Conservation (phyloP, 2,329 filamentous ascomycete genomes). For the Claviceps sp. region DNA sequence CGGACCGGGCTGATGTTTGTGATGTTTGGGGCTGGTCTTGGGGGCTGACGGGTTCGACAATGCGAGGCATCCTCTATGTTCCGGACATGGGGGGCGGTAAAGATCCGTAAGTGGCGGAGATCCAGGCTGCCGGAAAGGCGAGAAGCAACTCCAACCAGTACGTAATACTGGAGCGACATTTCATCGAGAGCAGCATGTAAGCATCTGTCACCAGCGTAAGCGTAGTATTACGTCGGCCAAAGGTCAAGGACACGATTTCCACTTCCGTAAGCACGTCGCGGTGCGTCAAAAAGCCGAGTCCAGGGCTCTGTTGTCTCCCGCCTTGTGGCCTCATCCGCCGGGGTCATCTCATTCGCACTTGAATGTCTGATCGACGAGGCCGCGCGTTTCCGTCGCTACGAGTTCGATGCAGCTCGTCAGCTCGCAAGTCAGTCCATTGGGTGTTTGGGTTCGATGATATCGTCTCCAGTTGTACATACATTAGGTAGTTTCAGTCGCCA, state of each 20-base stretch:
- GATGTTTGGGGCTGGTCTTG: neutral
- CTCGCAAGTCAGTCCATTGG: neutral
- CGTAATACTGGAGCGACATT: neutral
- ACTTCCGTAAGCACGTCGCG: neutral
- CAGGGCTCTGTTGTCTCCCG: neutral
- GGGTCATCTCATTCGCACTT: neutral
- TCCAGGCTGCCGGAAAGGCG: neutral
- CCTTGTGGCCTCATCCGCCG: neutral
- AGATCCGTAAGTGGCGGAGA: neutral
- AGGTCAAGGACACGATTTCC: neutral
- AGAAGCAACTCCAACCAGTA: neutral
- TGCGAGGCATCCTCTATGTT: conserved; percentile 2
- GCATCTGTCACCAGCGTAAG: neutral
- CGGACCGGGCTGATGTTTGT: neutral
- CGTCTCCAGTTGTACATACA: neutral
- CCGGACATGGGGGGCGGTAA: neutral
- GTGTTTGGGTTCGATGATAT: neutral
- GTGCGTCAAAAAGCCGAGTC: neutral
- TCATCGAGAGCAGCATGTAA: neutral
- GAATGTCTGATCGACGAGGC: neutral
- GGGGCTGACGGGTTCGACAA: neutral
- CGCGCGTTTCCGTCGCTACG: neutral
- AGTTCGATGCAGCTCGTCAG: neutral
- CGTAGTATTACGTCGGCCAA: neutral
- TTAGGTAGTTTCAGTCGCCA: no score